Evolutionary conservation across 225 moss, liverwort and hornwort species (phyloP).

Genomic region (Rhytidiadelphus loreus): DNA sequence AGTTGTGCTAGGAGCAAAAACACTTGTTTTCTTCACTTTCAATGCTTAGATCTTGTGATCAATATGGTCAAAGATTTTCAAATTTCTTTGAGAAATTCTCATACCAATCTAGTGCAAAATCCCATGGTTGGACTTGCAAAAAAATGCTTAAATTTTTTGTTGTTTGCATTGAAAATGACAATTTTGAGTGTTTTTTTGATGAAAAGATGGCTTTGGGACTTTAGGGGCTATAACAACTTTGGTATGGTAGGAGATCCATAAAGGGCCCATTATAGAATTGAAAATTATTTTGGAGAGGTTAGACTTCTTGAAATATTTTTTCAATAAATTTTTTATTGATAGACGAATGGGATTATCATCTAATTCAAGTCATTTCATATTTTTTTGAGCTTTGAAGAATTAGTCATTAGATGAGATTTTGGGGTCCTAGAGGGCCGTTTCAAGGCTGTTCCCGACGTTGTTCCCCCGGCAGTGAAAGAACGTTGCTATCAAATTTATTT

Average conservation of each 20-base stretch:
- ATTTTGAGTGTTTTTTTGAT: neutral
- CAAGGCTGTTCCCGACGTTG: too few species aligned
- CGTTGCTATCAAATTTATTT: too few species aligned
- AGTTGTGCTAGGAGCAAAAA: neutral
- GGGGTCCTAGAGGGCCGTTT: too few species aligned
- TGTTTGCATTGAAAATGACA: neutral
- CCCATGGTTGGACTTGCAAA: rapidly evolving
- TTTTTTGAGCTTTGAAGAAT: too few species aligned
- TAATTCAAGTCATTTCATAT: neutral
- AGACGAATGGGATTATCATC: neutral
- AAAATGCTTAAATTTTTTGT: neutral
- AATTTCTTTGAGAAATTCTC: neutral
- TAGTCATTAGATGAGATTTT: too few species aligned
- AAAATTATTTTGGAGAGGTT: too few species aligned
- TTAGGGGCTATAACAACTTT: neutral
- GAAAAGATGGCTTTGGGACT: neutral
- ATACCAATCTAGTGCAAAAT: rapidly evolving
- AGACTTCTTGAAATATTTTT: neutral
- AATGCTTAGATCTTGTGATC: neutral
- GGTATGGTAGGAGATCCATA: neutral
- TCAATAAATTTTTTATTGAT: neutral
- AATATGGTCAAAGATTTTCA: neutral
- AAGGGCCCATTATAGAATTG: rapidly evolving
- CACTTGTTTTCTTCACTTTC: neutral
- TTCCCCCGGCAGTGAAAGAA: too few species aligned